These are phyloP conservation scores for Chlorella ohadii DNA, from an alignment of 139 green algal species.

Conservation along the genomic window DNA sequence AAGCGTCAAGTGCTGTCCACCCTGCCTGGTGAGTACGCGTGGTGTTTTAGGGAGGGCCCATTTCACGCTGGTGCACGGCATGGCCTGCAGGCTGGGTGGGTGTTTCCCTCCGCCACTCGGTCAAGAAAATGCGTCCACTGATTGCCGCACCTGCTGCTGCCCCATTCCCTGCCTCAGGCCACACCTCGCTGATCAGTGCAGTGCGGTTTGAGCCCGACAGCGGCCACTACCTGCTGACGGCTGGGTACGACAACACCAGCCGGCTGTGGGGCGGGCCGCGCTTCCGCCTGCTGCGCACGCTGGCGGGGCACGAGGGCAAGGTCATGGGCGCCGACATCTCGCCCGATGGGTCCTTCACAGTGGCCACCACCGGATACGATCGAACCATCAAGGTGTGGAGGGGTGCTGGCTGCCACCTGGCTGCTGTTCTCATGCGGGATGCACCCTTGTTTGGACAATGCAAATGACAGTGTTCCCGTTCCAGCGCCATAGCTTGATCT, in stretches of 20 bases:
- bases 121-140: too few species aligned
- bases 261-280: conserved; percentile 65
- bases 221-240: conserved; percentile 81
- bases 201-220: conserved; percentile 77
- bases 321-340: conserved; percentile 90
- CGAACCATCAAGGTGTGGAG: conserved; percentile 76
- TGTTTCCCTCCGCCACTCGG: too few species aligned
- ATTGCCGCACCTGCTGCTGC: neutral
- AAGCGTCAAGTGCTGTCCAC: conserved; percentile 78
- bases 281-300: conserved; percentile 74
- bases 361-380: conserved; percentile 85
- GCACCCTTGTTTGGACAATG: too few species aligned
- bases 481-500: too few species aligned
- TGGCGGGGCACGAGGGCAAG: conserved; percentile 94
- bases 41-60: too few species aligned
- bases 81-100: too few species aligned
- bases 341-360: conserved; percentile 41
- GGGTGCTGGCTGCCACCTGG: too few species aligned
- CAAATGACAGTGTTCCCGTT: too few species aligned
- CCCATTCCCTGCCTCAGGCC: conserved; percentile 24
- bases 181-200: conserved; percentile 78
- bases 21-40: conserved; percentile 62
- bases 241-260: conserved; percentile 76
- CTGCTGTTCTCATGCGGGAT: too few species aligned
- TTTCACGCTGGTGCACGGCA: too few species aligned